phyloP scores from a whole-genome alignment of 352 stramenopile species.

The Phytophthora citricola region DNA sequence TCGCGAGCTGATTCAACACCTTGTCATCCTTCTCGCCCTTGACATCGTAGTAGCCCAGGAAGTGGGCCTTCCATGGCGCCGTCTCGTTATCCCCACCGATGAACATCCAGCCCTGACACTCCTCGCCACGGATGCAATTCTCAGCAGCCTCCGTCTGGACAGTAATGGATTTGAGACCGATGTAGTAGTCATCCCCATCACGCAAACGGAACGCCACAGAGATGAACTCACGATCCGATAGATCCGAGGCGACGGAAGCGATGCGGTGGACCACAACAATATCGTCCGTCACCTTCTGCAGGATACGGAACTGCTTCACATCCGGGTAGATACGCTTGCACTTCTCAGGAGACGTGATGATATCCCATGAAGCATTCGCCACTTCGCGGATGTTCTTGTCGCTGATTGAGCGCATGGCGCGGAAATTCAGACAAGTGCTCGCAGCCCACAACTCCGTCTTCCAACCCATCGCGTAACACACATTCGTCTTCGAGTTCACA shows the following conservation, averaged over 20 bases:
- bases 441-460: constrained; percentile 85
- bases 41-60: constrained; percentile 84
- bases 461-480: constrained; percentile 88
- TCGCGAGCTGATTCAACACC: constrained; percentile 82
- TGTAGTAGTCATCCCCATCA: constrained; percentile 82
- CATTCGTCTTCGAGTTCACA: constrained; percentile 85
- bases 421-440: constrained; percentile 79
- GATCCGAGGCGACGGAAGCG: constrained; percentile 71
- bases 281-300: constrained; percentile 87
- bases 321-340: constrained; percentile 87
- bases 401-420: constrained; percentile 60
- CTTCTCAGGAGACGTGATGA: constrained; percentile 85
- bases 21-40: constrained; percentile 89
- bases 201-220: constrained; percentile 77
- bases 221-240: constrained; percentile 82
- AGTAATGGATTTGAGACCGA: constrained; percentile 77
- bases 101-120: constrained; percentile 88
- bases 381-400: constrained; percentile 80
- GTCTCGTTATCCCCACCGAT: constrained; percentile 71
- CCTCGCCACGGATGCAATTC: constrained; percentile 83
- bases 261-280: constrained; percentile 85
- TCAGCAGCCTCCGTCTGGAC: constrained; percentile 76
- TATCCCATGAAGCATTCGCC: constrained; percentile 79
- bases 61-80: constrained; percentile 77
- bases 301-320: constrained; percentile 83